These are phyloP conservation scores for Nepenthes alata DNA, from an alignment of 179 eudicot species.

Conservation along the genomic window DNA sequence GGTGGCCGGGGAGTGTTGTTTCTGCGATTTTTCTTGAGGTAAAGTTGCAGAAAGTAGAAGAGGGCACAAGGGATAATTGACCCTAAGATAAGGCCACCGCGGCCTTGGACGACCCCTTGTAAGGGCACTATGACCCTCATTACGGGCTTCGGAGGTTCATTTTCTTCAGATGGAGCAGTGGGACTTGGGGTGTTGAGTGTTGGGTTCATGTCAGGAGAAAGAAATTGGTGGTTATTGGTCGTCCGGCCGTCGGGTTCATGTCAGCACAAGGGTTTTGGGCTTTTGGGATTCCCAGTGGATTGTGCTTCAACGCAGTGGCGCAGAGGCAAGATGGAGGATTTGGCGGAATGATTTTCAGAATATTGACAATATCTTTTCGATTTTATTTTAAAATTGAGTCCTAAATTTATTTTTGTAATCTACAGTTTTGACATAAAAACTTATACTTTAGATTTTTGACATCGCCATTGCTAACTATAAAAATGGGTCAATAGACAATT, in stretches of 20 bases:
- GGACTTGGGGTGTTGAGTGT: neutral
- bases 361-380: no score
- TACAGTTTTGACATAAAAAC: no score
- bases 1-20: conserved; percentile 4
- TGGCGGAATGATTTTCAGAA: neutral
- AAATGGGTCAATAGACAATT: no score
- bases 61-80: conserved; percentile 83
- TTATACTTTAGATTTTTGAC: no score
- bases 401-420: no score
- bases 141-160: conserved; percentile 9
- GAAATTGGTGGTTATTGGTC: neutral
- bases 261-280: neutral
- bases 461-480: no score
- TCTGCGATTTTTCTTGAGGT: conserved; percentile 50
- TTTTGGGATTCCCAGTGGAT: neutral
- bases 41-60: conserved; percentile 77
- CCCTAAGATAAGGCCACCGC: conserved; percentile 66
- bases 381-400: no score
- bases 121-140: conserved; percentile 83
- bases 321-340: neutral
- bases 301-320: neutral
- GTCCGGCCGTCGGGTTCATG: neutral
- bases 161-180: neutral
- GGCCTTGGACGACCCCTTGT: conserved; percentile 78
- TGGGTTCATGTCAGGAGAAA: neutral